phyloP scores from a whole-genome alignment of 768 basidiomycete genomes.

The Guyanaporus albipodus region DNA sequence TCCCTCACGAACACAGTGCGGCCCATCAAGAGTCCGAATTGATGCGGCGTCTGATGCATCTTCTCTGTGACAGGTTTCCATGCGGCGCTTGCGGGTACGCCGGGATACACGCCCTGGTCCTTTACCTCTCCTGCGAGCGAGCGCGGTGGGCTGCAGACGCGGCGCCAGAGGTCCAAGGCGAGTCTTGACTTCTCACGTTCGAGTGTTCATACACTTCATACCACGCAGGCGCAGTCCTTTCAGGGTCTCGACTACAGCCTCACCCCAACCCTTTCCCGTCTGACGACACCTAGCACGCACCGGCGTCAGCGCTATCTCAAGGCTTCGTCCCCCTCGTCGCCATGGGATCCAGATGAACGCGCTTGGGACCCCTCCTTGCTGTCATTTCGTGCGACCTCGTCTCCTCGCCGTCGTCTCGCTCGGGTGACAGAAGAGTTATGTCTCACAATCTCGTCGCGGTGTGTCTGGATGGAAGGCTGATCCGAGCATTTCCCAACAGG shows the following conservation, averaged over 20 bases:
- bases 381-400: conserved; percentile 10
- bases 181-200: no score
- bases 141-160: not conserved
- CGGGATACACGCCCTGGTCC: conserved; percentile 15
- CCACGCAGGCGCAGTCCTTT: not conserved
- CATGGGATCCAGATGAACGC: conserved; percentile 11
- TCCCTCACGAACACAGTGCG: conserved; percentile 24
- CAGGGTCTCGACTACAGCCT: not conserved
- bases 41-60: no score
- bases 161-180: not conserved
- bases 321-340: conserved; percentile 11
- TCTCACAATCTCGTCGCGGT: not conserved
- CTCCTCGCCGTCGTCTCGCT: conserved; percentile 13
- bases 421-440: conserved; percentile 21
- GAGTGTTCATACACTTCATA: no score
- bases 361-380: no score
- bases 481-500: not conserved
- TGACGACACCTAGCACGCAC: not conserved
- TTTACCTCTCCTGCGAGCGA: not conserved
- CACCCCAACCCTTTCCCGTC: not conserved
- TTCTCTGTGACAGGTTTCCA: conserved; percentile 16
- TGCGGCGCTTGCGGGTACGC: conserved; percentile 19
- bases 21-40: no score
- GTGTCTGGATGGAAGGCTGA: conserved; percentile 2
- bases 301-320: conserved; percentile 12